Conservation (phyloP, 1,284 basidiomycete species). For the Puccinia sorghi region DNA sequence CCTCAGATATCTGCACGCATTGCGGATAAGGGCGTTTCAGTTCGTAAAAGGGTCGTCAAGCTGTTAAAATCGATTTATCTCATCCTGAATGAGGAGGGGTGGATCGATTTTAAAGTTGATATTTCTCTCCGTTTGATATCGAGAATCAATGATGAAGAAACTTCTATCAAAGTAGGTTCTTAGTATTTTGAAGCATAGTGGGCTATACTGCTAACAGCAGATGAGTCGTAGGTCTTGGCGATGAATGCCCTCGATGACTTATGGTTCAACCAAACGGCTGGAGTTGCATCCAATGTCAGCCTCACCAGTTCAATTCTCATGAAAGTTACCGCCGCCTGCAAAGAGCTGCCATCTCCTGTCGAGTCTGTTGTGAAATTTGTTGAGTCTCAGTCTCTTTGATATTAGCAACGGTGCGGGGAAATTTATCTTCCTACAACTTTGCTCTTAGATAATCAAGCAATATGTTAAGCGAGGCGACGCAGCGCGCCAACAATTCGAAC, state of each 20-base stretch:
- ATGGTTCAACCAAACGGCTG: conserved; percentile 66
- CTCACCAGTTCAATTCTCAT: conserved; percentile 35
- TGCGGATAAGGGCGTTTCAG: conserved; percentile 84
- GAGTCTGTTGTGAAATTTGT: conserved; percentile 49
- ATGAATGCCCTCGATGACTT: conserved; percentile 83
- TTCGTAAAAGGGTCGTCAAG: conserved; percentile 92
- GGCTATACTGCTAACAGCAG: neutral
- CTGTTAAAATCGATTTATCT: conserved; percentile 79
- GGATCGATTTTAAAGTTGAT: conserved; percentile 68
- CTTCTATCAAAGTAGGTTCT: conserved; percentile 69
- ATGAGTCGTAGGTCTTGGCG: conserved; percentile 69
- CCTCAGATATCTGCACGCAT: conserved; percentile 80
- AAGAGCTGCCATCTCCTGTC: conserved; percentile 40
- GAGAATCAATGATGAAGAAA: conserved; percentile 86
- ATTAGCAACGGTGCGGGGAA: neutral
- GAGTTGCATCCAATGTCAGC: conserved; percentile 7
- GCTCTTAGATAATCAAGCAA: conserved; percentile 30
- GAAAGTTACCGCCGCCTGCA: conserved; percentile 26
- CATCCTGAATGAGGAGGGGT: conserved; percentile 63
- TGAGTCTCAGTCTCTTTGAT: conserved; percentile 6
- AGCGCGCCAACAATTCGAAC: conserved; percentile 30
- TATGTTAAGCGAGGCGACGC: conserved; percentile 16
- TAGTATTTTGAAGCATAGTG: neutral
- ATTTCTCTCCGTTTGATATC: conserved; percentile 80
- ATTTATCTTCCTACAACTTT: neutral